Evolutionary conservation across 2,329 filamentous ascomycete genomes (phyloP).

Genomic region (Fusarium fracticaudum): DNA sequence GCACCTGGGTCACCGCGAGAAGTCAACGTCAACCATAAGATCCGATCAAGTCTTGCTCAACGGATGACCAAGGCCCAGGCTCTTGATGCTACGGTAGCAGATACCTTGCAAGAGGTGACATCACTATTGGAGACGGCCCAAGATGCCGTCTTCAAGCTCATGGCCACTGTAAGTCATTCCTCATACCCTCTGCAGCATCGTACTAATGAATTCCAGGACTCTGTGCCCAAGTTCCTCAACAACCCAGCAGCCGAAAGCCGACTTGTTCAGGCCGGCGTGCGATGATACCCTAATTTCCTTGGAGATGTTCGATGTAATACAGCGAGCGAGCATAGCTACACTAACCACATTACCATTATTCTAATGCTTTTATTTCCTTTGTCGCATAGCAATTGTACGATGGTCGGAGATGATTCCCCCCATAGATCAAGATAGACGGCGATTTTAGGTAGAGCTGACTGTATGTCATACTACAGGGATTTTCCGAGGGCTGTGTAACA

Average conservation of each 20-base stretch:
- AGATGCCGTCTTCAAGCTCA: conserved; percentile 95
- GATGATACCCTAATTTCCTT: conserved; percentile 12
- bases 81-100: conserved; percentile 89
- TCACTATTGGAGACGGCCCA: conserved; percentile 92
- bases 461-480: background rate
- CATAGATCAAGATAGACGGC: conserved; percentile 4
- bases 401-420: background rate
- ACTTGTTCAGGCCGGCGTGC: conserved; percentile 30
- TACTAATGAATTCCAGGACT: conserved; percentile 61
- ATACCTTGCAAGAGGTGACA: conserved; percentile 89
- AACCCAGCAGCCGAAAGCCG: conserved; percentile 53
- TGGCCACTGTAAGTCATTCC: conserved; percentile 86
- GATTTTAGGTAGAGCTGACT: background rate
- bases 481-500: background rate
- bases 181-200: background rate
- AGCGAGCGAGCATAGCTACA: conserved; percentile 11
- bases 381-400: background rate
- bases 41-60: conserved; percentile 91
- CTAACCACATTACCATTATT: conserved; percentile 4
- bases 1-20: conserved; percentile 96
- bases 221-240: conserved; percentile 76
- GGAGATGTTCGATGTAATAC: conserved; percentile 2
- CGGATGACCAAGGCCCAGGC: conserved; percentile 97
- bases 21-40: conserved; percentile 94
- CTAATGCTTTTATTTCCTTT: conserved; percentile 23